Conservation (phyloP, 2,329 filamentous ascomycete species). For the Penicillium sp. region DNA sequence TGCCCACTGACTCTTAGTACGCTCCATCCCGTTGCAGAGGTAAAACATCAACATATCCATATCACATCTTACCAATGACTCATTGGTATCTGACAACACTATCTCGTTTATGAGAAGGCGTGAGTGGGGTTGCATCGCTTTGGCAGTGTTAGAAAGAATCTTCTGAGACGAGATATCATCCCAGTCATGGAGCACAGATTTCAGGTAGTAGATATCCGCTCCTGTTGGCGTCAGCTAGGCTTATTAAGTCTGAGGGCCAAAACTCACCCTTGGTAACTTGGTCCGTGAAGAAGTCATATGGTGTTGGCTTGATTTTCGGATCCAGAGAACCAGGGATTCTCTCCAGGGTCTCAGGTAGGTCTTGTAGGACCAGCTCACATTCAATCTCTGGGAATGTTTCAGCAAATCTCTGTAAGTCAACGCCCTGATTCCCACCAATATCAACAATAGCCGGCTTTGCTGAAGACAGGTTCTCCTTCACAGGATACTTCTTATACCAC, state of each 20-base stretch:
- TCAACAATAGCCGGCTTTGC: background rate
- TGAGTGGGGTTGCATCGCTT: background rate
- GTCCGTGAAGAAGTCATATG: background rate
- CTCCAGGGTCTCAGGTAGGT: background rate
- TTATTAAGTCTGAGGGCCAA: too few species aligned
- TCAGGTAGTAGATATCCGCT: background rate
- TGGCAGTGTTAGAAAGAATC: slow-evolving; percentile 1
- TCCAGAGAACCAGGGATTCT: background rate
- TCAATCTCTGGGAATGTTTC: background rate
- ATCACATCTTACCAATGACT: background rate
- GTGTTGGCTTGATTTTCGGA: background rate
- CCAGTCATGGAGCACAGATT: slow-evolving; percentile 2
- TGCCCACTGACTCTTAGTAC: background rate
- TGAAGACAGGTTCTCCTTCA: background rate
- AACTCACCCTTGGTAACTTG: background rate
- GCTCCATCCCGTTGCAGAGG: slow-evolving; percentile 1
- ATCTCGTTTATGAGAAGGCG: background rate
- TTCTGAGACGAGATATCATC: background rate
- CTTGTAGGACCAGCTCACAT: background rate
- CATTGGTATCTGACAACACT: background rate
- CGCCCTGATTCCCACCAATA: background rate
- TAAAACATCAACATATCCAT: background rate
- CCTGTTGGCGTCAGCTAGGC: background rate
- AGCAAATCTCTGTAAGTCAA: background rate
- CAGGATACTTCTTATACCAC: background rate